Evolutionary conservation across 345 rosid genomes (phyloP), one percentile per base, ranked within the genome.

Genomic region (Citropsis articulata): DNA sequence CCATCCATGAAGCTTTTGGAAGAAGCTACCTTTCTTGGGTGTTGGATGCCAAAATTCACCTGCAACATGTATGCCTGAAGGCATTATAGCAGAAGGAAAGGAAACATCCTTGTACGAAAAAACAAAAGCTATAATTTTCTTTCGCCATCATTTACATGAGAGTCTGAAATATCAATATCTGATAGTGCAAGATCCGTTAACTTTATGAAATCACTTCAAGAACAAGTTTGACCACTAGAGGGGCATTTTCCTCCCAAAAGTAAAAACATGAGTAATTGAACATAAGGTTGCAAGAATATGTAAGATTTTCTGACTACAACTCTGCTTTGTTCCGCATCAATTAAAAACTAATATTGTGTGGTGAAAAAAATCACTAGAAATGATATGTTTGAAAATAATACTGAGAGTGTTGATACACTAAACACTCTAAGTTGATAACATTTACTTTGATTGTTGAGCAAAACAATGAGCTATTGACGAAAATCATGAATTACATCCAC

Each of bases 391-490:
- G 7, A 63, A 18, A 27, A 42, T 2, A 42, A 42, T 42, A 12
- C 0, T 2, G 1, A 12, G 16, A 12, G 4, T 12, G 4, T 12
- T 0, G 1, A 42, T 42, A 12, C 14, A 40, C 9, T 10, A 40
- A 40, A 10, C 9, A 9, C 1, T 42, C 16, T 42, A 2, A 42
- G 16, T 1, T 42, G 0, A 42, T 42, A 42, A 12, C 50, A 42
- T 42, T 3, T 42, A 4, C 18, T 5, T 2, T 31, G 2, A 19
- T 64, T 18, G 9, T 9, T 64, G 22, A 64, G 18, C n/a, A 64
- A 16, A 64, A 64, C 10, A 64, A 64, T 64, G 0, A 64, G 0
- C 3, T 0, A 0, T 18, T 30, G 18, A 13, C 31, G 4, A 30
- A 31, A 64, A 5, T 31, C 38, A 64, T 27, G 1, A 14, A 27